Conservation (phyloP, 2,329 filamentous ascomycete species). For the Hansfordia pulvinata region DNA sequence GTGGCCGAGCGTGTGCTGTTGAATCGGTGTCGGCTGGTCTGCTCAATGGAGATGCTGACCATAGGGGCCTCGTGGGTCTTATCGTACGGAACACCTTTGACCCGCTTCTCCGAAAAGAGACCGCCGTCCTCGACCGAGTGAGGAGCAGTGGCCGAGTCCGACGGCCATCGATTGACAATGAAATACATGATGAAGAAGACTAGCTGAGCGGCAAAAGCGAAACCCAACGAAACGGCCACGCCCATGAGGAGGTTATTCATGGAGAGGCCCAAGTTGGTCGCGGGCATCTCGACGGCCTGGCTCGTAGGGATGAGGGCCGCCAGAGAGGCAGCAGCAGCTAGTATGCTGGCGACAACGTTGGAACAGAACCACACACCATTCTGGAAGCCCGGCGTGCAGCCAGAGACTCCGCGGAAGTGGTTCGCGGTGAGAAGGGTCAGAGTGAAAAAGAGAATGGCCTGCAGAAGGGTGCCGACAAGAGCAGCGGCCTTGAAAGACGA, state of each 20-base stretch:
- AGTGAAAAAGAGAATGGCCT: no score
- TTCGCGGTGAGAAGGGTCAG: conserved; percentile 18
- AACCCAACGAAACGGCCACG: conserved; percentile 27
- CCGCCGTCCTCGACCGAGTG: conserved; percentile 18
- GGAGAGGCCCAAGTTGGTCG: conserved; percentile 18
- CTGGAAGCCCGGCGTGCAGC: conserved; percentile 9
- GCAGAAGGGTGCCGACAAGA: no score
- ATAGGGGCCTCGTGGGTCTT: conserved; percentile 22
- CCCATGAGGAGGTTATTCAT: conserved; percentile 25
- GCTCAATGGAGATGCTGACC: conserved; percentile 20
- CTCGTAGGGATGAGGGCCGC: conserved; percentile 24
- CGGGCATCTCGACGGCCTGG: conserved; percentile 14
- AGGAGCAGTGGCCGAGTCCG: conserved; percentile 13
- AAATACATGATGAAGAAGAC: conserved; percentile 32
- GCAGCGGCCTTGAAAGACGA: no score
- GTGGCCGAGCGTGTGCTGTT: conserved; percentile 28
- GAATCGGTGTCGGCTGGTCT: conserved; percentile 28
- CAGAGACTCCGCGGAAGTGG: conserved; percentile 13
- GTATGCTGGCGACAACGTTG: conserved; percentile 21
- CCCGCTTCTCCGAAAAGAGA: conserved; percentile 18
- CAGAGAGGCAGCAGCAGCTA: conserved; percentile 31
- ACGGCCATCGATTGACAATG: conserved; percentile 18
- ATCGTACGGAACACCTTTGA: conserved; percentile 40
- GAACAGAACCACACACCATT: conserved; percentile 20
- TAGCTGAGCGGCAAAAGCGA: conserved; percentile 32